Base-by-base conservation (phyloP, 192 early-diverging fungal genomes). In the Gaertneriomyces sp. region DNA sequence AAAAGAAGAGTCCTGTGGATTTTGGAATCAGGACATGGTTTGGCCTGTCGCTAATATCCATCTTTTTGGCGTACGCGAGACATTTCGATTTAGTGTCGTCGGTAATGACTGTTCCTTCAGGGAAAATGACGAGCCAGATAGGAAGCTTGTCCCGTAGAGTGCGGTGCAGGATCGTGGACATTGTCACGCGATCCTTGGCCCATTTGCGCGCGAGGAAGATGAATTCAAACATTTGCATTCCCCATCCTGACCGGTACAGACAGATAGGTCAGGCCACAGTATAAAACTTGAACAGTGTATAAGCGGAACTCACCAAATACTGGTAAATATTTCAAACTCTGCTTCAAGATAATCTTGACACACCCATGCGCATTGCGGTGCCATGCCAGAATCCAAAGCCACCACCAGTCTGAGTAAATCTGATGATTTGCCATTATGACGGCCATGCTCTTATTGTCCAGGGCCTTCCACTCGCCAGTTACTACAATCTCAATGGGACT, bases 81-180 rank as follows among this genome's bases (percentile, higher is more conserved):
- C 87, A 90, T 14, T 84, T 86, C 55, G 74, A 79, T 6, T 85
- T 83, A 49, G 90, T 92, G 56, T 85, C 82, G 20, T 85, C 72
- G 42, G 92, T 92, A 40, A 93, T 82, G 10, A 94, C 87, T 12
- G 96, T 98, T 59, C 96, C 96, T 76, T 98, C 96, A 0, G 96
- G 96, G 78, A 94, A 98, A 17, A 98, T 83, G 16, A 96, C 79
- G 25, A 98, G 83, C 94, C 91, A 94, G 45, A 93, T 76, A 14
- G 93, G 93, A 25, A 85, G 75, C 6, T 49, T 62, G 58, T 75
- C 68, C 53, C 19, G 40, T 6, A 59, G 69, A 9, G 74, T 69
- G n/a, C 72, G 69, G n/a, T 59, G 42, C 43, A 83, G 69, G 42
- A 86, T 74, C 7, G 74, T 74, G 9, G 73, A 68, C 58, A 87